Evolutionary conservation across 805 yeast genomes (phyloP).

Genomic region (Vanderwaltozyma verrucispora): DNA sequence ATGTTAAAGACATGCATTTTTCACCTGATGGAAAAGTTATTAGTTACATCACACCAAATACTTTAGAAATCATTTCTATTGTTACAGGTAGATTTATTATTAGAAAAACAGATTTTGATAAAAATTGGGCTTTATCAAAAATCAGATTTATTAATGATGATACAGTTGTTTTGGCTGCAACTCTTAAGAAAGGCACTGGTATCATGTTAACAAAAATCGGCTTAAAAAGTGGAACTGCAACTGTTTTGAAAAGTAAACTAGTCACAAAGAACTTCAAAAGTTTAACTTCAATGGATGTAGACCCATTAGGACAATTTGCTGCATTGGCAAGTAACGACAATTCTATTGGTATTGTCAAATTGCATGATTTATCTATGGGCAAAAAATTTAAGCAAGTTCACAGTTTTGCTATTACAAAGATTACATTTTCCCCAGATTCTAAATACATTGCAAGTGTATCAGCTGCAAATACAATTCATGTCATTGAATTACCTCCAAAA

Average conservation of each 20-base stretch:
- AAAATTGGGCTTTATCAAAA: conserved; percentile 25
- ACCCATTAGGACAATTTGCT: conserved; percentile 24
- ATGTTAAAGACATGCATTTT: conserved; percentile 55
- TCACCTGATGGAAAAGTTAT: conserved; percentile 57
- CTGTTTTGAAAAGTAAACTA: conserved; percentile 17
- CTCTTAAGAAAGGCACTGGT: conserved; percentile 33
- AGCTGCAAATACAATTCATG: conserved; percentile 64
- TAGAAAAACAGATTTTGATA: conserved; percentile 29
- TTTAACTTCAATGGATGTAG: conserved; percentile 42
- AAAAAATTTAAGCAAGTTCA: conserved; percentile 54
- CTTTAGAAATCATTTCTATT: conserved; percentile 36
- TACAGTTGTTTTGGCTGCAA: conserved; percentile 35
- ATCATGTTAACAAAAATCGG: conserved; percentile 26
- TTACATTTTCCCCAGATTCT: conserved; percentile 61
- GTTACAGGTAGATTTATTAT: conserved; percentile 32
- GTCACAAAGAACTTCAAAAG: conserved; percentile 36
- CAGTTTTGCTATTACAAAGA: conserved; percentile 65
- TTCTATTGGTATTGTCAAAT: conserved; percentile 47
- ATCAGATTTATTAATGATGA: conserved; percentile 28
- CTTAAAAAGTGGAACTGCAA: conserved; percentile 18
- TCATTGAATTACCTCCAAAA: conserved; percentile 47
- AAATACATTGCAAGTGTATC: conserved; percentile 58
- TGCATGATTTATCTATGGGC: conserved; percentile 40
- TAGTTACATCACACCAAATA: conserved; percentile 48
- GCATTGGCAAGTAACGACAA: conserved; percentile 46